Conservation (phyloP, 2,329 filamentous ascomycete genomes). For the Pestalotiopsis fici region DNA sequence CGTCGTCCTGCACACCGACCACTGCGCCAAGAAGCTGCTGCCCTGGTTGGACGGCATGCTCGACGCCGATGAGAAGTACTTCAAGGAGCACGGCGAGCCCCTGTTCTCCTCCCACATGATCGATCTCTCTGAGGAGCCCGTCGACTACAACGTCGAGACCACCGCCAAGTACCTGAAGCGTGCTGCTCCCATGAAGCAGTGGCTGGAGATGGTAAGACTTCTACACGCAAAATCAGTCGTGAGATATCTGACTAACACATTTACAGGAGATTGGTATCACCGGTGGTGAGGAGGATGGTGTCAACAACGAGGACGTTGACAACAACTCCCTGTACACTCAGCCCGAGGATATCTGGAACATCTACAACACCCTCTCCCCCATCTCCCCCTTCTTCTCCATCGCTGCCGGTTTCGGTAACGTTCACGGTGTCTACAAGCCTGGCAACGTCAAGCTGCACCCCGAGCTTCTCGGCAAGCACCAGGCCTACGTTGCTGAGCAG, state of each 20-base stretch:
- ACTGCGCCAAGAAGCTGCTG: conserved; percentile 99
- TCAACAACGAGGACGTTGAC: conserved; percentile 98
- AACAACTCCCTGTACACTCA: conserved; percentile 98
- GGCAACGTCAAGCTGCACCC: conserved; percentile 97
- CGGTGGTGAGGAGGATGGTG: conserved; percentile 95
- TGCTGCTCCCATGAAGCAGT: conserved; percentile 95
- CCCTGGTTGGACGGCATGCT: conserved; percentile 97
- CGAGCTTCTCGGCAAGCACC: conserved; percentile 95
- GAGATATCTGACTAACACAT: not conserved
- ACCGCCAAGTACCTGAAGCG: conserved; percentile 94
- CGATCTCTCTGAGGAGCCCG: conserved; percentile 88
- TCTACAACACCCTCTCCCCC: conserved; percentile 81
- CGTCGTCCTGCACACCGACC: conserved; percentile 94
- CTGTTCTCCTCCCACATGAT: conserved; percentile 99
- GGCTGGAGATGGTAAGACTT: conserved; percentile 89
- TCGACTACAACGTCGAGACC: conserved; percentile 88
- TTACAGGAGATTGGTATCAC: conserved; percentile 82
- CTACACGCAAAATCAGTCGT: not conserved
- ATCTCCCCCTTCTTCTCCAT: conserved; percentile 98
- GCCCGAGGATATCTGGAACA: conserved; percentile 91
- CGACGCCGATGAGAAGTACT: conserved; percentile 90
- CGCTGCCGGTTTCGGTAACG: conserved; percentile 96
- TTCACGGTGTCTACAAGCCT: conserved; percentile 98
- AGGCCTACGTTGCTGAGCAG: conserved; percentile 85
- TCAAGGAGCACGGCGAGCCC: conserved; percentile 89